Conservation (phyloP, 805 yeast species). For the Isabelozyma heimii region DNA sequence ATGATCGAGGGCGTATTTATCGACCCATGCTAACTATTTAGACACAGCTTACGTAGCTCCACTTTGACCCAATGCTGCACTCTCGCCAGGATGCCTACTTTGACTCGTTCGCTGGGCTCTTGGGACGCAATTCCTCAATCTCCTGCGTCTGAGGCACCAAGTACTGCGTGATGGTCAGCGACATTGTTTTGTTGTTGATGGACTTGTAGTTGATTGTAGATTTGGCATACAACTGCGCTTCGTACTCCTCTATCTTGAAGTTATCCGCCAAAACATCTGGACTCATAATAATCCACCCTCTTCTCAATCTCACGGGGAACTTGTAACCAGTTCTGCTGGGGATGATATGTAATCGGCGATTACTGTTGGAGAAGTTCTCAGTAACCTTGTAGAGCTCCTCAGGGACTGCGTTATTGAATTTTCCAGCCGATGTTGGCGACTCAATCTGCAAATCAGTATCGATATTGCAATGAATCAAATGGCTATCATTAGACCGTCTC, state of each 20-base stretch:
- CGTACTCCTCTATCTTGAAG: conserved; percentile 42
- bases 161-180: conserved; percentile 25
- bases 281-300: conserved; percentile 89
- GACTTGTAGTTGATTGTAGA: conserved; percentile 26
- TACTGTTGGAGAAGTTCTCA: conserved; percentile 84
- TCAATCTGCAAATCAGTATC: conserved; percentile 87
- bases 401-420: conserved; percentile 44
- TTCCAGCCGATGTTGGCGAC: conserved; percentile 9
- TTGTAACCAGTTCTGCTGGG: conserved; percentile 70
- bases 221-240: conserved; percentile 26
- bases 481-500: conserved; percentile 77
- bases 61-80: too few relatives aligned
- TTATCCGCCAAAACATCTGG: conserved; percentile 80
- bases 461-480: conserved; percentile 86
- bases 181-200: conserved; percentile 28
- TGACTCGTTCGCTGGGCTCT: conserved; percentile 51
- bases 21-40: too few relatives aligned
- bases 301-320: conserved; percentile 62
- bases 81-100: too few relatives aligned
- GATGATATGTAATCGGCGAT: conserved; percentile 78
- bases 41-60: too few relatives aligned
- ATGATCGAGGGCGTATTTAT: too few relatives aligned
- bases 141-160: conserved; percentile 66
- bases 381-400: conserved; percentile 75
- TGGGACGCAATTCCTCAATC: conserved; percentile 80